These are phyloP conservation scores for Podila clonocystis DNA, from an alignment of 192 early-diverging fungal genomes.

Conservation along the genomic window DNA sequence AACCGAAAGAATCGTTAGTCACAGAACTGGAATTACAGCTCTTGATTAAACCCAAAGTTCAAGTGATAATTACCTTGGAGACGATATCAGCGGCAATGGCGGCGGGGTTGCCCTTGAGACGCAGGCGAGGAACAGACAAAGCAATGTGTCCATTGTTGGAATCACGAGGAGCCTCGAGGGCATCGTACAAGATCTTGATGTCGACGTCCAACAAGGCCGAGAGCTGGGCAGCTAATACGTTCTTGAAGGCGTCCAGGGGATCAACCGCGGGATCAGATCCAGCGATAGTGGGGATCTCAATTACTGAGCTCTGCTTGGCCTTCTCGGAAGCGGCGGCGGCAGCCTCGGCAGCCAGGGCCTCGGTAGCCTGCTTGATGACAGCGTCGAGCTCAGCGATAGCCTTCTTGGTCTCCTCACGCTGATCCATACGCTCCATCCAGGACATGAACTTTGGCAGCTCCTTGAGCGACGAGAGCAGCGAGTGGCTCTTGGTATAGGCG, in stretches of 20 bases:
- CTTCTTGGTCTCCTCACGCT: constrained; percentile 28
- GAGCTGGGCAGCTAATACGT: constrained; percentile 67
- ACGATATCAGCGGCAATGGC: constrained; percentile 70
- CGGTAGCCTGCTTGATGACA: constrained; percentile 29
- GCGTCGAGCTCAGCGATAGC: constrained; percentile 29
- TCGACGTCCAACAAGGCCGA: constrained; percentile 59
- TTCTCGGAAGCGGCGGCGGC: constrained; percentile 32
- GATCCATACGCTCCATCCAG: constrained; percentile 43
- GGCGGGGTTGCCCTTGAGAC: constrained; percentile 77
- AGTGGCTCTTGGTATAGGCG: constrained; percentile 47
- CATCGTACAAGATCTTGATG: constrained; percentile 57
- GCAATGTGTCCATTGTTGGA: constrained; percentile 76
- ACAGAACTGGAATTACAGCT: not conserved
- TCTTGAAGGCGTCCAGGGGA: constrained; percentile 72
- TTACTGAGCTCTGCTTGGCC: constrained; percentile 32
- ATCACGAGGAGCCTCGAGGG: constrained; percentile 69
- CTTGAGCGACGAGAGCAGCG: constrained; percentile 37
- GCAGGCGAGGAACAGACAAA: constrained; percentile 71
- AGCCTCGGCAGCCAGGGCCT: constrained; percentile 26
- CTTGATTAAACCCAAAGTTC: not conserved
- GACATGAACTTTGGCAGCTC: constrained; percentile 33
- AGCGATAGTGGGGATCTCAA: constrained; percentile 37
- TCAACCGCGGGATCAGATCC: constrained; percentile 60
- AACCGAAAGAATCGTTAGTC: not conserved
- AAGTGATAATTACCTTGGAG: constrained; percentile 51